These are phyloP conservation scores for Poa annua DNA, from an alignment of 176 grass and related monocot genomes.

Conservation along the genomic window DNA sequence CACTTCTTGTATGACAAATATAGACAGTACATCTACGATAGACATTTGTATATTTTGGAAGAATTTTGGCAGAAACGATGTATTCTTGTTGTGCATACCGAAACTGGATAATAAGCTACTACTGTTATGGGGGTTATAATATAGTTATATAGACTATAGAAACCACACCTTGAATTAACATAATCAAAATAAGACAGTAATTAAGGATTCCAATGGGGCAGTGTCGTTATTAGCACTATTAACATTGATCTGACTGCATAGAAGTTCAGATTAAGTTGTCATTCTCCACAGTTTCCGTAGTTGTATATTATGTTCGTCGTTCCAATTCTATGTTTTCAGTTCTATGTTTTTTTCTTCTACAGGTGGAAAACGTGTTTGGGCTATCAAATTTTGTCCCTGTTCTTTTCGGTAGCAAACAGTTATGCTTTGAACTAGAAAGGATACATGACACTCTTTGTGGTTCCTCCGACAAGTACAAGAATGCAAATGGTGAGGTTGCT, in stretches of 20 bases:
- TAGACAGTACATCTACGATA: not conserved
- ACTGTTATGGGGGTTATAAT: not conserved
- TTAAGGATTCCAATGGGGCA: not conserved
- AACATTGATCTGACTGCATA: slow-evolving; percentile 15
- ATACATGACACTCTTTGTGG: slow-evolving; percentile 59
- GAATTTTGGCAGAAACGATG: not conserved
- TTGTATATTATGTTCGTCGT: slow-evolving; percentile 17
- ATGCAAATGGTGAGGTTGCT: slow-evolving; percentile 33
- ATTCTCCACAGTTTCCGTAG: slow-evolving; percentile 28
- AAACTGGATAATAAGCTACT: slow-evolving; percentile 1
- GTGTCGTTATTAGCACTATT: too few species aligned
- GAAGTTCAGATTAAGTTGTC: slow-evolving; percentile 21
- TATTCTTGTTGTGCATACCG: not conserved
- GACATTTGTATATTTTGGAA: slow-evolving; percentile 13
- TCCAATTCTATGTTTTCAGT: not conserved
- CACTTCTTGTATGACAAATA: not conserved
- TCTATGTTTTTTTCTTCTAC: slow-evolving; percentile 37
- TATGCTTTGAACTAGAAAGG: slow-evolving; percentile 79
- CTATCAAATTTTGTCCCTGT: slow-evolving; percentile 97
- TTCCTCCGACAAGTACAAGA: slow-evolving; percentile 20
- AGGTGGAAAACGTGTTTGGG: slow-evolving; percentile 92
- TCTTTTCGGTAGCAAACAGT: slow-evolving; percentile 74
- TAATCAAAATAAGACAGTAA: not conserved
- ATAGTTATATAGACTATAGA: slow-evolving; percentile 23
- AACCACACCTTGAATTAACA: not conserved